A percentile compares a stretch with the other conserved stretches of the same genome.
Evolutionary conservation across 2,329 filamentous ascomycete genomes (phyloP).

Genomic region (Ustulina deusta): DNA sequence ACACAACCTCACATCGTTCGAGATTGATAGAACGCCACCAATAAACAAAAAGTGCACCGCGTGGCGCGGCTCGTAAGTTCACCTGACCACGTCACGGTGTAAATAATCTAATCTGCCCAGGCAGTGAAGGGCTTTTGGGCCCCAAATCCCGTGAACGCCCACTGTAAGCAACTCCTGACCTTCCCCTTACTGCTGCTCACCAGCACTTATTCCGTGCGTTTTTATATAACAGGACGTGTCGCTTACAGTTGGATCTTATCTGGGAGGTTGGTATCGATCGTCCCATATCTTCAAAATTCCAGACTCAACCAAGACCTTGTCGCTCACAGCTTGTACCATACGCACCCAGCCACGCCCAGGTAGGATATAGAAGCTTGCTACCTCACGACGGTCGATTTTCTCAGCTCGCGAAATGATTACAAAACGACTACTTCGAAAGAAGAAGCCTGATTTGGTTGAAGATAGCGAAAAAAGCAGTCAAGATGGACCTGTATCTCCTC

Average conservation of each 20-base stretch:
- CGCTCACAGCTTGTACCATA: conserved; percentile 14
- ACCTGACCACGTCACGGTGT: no score
- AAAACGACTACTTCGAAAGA: not conserved
- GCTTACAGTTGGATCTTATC: not conserved
- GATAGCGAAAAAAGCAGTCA: not conserved
- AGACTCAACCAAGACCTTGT: not conserved
- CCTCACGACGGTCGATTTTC: not conserved
- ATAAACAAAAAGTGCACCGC: no score
- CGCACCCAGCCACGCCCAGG: not conserved
- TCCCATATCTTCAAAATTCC: conserved; percentile 3
- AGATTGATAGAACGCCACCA: no score
- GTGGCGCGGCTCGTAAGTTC: no score
- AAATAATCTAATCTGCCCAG: no score
- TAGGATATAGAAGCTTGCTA: not conserved
- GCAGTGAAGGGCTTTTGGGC: not conserved
- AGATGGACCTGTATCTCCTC: not conserved
- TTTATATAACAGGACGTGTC: conserved; percentile 8
- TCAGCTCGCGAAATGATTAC: not conserved
- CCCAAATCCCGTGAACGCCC: no score
- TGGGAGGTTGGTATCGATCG: conserved; percentile 2
- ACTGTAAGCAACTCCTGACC: not conserved
- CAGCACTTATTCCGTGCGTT: not conserved
- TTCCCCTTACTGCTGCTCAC: conserved; percentile 3
- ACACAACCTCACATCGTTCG: no score
- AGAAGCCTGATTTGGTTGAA: not conserved